Conservation (phyloP, 345 rosid genomes). For the Toxicodendron radicans region DNA sequence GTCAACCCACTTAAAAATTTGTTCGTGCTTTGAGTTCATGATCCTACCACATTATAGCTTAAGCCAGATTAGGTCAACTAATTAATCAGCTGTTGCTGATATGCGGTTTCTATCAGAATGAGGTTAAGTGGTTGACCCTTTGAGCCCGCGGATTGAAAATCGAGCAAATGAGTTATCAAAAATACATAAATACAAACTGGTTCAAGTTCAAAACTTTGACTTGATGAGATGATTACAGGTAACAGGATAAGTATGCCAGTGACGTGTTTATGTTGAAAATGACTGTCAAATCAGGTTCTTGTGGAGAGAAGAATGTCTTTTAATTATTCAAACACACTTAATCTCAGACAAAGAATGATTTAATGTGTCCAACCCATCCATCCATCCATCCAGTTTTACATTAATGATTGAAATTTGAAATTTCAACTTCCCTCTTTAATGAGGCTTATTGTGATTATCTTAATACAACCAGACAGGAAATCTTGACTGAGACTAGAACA, state of each 20-base stretch:
- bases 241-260: not conserved
- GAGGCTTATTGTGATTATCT: not conserved
- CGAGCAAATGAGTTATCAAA: too few relatives aligned
- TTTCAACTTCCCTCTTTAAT: not conserved
- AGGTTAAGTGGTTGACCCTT: not conserved
- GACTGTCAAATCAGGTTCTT: not conserved
- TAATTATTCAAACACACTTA: not conserved
- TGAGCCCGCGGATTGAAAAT: not conserved
- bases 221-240: too few relatives aligned
- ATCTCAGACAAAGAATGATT: not conserved
- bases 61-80: too few relatives aligned
- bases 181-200: too few relatives aligned
- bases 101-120: not conserved
- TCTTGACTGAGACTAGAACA: not conserved
- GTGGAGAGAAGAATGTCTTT: not conserved
- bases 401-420: not conserved
- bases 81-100: not conserved
- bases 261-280: not conserved
- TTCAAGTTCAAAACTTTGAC: too few relatives aligned
- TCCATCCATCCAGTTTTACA: not conserved
- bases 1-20: not conserved
- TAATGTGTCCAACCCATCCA: not conserved
- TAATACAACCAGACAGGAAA: constrained; percentile 1
- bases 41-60: too few relatives aligned
- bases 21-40: not conserved